Evolutionary conservation across 495 filamentous ascomycete species (phyloP).

Genomic region (Podospora tetraspora): DNA sequence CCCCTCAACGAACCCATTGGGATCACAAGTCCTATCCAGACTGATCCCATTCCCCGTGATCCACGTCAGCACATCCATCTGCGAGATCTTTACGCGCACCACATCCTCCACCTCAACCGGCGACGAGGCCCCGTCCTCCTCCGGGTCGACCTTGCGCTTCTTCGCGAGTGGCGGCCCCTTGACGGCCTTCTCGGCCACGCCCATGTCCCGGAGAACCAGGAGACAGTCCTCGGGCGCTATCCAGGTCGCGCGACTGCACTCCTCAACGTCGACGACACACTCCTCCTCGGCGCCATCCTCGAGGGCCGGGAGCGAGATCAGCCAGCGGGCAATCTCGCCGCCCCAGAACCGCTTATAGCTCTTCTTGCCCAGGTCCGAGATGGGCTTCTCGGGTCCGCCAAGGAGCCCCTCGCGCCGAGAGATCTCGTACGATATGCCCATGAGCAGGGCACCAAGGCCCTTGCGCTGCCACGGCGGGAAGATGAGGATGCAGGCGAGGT

Average conservation of each 20-base stretch:
- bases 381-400: conserved; percentile 89
- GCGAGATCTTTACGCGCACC: conserved; percentile 49
- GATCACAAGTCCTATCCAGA: conserved; percentile 49
- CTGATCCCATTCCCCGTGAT: conserved; percentile 41
- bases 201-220: conserved; percentile 71
- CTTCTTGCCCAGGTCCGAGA: conserved; percentile 73
- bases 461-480: conserved; percentile 94
- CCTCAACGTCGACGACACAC: conserved; percentile 33
- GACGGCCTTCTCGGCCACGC: conserved; percentile 57
- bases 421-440: conserved; percentile 89
- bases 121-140: conserved; percentile 4
- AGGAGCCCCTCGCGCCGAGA: conserved; percentile 78
- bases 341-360: conserved; percentile 84
- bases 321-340: conserved; percentile 64
- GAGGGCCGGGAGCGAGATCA: conserved; percentile 43
- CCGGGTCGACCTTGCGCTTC: conserved; percentile 11
- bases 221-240: conserved; percentile 80
- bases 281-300: conserved; percentile 2
- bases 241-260: conserved; percentile 57
- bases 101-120: conserved; percentile 28
- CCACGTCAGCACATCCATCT: conserved; percentile 52
- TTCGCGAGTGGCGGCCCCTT: conserved; percentile 35
- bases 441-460: conserved; percentile 81
- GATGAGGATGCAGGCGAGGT: conserved; percentile 91
- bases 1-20: conserved; percentile 50